Base-by-base conservation (phyloP, 148 eudicot species). In the Vaccinium macrocarpon region DNA sequence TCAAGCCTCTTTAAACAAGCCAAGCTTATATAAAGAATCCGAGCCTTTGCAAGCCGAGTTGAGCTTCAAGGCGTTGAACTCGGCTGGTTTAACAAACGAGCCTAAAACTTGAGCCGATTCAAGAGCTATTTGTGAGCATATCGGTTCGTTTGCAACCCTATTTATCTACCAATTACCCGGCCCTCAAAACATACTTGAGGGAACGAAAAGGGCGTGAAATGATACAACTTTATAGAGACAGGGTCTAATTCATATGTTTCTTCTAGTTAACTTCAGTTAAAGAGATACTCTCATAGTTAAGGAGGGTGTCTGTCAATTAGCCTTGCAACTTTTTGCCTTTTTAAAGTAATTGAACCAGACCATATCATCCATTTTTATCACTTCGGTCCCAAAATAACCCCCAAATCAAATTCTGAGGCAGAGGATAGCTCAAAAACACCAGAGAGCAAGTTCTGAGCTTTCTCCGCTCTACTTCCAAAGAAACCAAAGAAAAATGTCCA, bases 401-500 rank as follows among this genome's bases (percentile, higher is more conserved):
- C 81, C 46, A 42, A 42, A 42, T 42, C 46, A 51, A 48, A 25
- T 62, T 80, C 83, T 86, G 76, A 74, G 88, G 86, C 61, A 81
- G 68, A 84, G 76, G 83, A 72, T 84, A 68, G 61, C 81, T 27
- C 79, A 73, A 48, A 79, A 10, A 29, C 42, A 71, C 76, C 16
- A 27, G 72, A 71, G 76, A 71, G 76, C 49, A 71, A 76, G 86
- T 10, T 35, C 78, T 85, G 81, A 64, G 68, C 42, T 46, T 82
- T 84, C 86, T 48, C 42, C 50, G 6, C 32, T 48, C 38, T 62
- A 9, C 23, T 15, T 21, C 84, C 79, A 55, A 59, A 7, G 51
- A 10, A 51, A 51, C 25, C 25, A 23, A 13, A 14, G 46, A 42
- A 79, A 82, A 82, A 93, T 93, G 94, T 88, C 89, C 27, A 90